Base-by-base conservation (phyloP, 2,329 filamentous ascomycete genomes). In the Clarireedia monteithiana region DNA sequence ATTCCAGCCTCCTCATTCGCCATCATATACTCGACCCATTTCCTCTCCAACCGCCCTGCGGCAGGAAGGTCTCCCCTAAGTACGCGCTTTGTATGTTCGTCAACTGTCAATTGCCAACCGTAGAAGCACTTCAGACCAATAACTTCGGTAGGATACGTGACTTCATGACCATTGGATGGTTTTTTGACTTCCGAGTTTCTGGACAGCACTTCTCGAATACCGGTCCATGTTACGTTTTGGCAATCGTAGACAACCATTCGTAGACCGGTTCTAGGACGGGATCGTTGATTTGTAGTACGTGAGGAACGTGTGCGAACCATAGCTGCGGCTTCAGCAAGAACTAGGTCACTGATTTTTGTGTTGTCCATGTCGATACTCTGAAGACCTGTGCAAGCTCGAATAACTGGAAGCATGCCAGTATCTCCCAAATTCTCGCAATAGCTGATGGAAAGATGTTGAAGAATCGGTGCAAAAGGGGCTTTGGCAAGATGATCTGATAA, bases 1-100 rank as follows among this genome's bases (percentile, higher is more conserved):
- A 81, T 80, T 2, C 86, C 88, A 0, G 88, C 89, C 69, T 96
- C 92, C 70, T 96, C 90, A 50, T 82, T 88, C 15, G 89, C 85
- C 73, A 95, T 89, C 91, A 96, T 96, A 70, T 90, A 95, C 54
- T 95, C 88, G 0, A 87, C 86, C 92, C 92, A 97, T 69, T 92
- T 95, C 61, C 85, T 80, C 75, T 96, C 91, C 20, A 97, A 77
- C n/a, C 89, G 77, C 39, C 78, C 79, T 0, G 94, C 94, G 1
- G 88, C 79, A 0, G 78, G 75, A 57, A 90, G 80, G 59, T 96
- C 88, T 6, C 89, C 89, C 4, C 82, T 77, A 51, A 95, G 71
- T 0, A 96, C 89, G 4, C 91, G 83, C 73, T 91, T 92, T 53
- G 85, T 91, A 71, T 97, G 92, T 70, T 96, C 91, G 63, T 96